A percentile compares a stretch with the other conserved stretches of the same genome.
Conservation (phyloP, 2,329 filamentous ascomycete species). For the Blumeria hordei region DNA sequence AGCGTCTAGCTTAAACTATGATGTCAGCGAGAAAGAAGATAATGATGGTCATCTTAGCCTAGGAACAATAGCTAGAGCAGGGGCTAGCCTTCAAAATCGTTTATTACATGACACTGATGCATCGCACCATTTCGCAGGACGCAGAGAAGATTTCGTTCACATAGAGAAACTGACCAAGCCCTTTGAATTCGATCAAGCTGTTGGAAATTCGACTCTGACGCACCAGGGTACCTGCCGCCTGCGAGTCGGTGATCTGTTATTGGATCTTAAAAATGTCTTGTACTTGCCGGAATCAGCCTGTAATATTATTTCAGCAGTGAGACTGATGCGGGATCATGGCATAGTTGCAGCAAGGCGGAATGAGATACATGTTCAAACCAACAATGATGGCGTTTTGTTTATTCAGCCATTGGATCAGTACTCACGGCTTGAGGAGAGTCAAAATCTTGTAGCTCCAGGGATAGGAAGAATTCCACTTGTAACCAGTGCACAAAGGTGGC, state of each 20-base stretch:
- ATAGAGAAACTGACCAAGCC: neutral
- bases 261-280: neutral
- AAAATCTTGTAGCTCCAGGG: neutral
- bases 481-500: neutral
- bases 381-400: neutral
- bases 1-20: no score
- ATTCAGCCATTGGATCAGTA: neutral
- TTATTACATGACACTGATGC: neutral
- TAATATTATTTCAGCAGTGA: neutral
- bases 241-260: neutral
- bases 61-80: neutral
- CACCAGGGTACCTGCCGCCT: neutral
- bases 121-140: neutral
- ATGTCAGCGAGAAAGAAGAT: no score
- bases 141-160: neutral
- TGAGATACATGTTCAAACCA: neutral
- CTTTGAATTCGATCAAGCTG: neutral
- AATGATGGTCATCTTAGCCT: neutral
- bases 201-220: neutral
- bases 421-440: no score
- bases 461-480: neutral
- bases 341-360: neutral
- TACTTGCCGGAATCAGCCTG: neutral
- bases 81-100: neutral
- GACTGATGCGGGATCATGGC: neutral